phyloP scores from a whole-genome alignment of 371 early-diverging fungal genomes.

The Saksenaea oblongispora region DNA sequence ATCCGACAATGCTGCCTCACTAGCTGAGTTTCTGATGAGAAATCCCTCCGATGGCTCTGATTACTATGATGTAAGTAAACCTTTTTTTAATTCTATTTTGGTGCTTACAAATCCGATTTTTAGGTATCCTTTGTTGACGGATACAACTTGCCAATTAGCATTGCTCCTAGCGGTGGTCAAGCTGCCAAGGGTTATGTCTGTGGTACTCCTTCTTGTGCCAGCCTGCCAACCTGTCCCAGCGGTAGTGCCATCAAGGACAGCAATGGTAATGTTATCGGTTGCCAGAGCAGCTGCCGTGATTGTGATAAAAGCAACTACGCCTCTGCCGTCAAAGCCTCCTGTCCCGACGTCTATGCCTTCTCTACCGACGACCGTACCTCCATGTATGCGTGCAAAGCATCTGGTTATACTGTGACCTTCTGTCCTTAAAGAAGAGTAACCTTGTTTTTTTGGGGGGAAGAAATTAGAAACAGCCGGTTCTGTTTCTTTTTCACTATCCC shows the following conservation, averaged over 20 bases:
- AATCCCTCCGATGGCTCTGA: slow-evolving; percentile 16
- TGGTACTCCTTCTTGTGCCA: slow-evolving; percentile 28
- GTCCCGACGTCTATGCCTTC: slow-evolving; percentile 33
- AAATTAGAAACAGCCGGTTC: not conserved
- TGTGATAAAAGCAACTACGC: slow-evolving; percentile 34
- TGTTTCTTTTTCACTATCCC: not conserved
- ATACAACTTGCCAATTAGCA: slow-evolving; percentile 38
- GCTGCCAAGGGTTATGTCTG: slow-evolving; percentile 25
- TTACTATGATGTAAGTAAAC: slow-evolving; percentile 41
- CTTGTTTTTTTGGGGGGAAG: not conserved
- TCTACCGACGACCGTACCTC: slow-evolving; percentile 29
- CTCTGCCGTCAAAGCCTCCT: slow-evolving; percentile 19
- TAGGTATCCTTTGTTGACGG: slow-evolving; percentile 47
- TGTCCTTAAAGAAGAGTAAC: slow-evolving; percentile 14
- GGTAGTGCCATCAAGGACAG: slow-evolving; percentile 23
- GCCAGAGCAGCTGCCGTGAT: slow-evolving; percentile 40
- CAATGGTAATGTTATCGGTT: slow-evolving; percentile 28
- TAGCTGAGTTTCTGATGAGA: slow-evolving; percentile 42
- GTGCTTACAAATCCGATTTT: slow-evolving; percentile 25
- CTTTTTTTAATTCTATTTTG: slow-evolving; percentile 22
- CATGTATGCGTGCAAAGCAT: slow-evolving; percentile 22
- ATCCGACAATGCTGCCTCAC: slow-evolving; percentile 29
- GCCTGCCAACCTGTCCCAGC: slow-evolving; percentile 34
- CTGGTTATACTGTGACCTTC: slow-evolving; percentile 25
- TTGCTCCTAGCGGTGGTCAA: slow-evolving; percentile 25